These are phyloP conservation scores for Thalassiosira delicatula DNA, from an alignment of 352 stramenopile species.

Conservation along the genomic window DNA sequence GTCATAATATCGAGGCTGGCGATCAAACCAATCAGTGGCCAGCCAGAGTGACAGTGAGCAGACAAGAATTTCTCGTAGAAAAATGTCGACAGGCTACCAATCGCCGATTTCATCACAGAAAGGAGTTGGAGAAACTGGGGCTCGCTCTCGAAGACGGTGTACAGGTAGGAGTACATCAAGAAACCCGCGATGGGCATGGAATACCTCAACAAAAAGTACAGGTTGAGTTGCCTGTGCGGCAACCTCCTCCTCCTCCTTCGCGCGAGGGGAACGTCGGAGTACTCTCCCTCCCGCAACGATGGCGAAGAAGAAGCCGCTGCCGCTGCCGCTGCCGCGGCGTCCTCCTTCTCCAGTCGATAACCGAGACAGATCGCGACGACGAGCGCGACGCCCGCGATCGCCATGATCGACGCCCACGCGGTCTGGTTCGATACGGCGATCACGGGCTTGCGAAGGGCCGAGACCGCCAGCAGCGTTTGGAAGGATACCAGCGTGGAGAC, in stretches of 20 bases:
- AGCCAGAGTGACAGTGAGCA: not conserved
- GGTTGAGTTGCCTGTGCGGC: not conserved
- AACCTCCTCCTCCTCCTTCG: no score
- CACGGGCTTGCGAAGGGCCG: not conserved
- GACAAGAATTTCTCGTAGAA: not conserved
- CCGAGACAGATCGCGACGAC: not conserved
- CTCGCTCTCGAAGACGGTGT: not conserved
- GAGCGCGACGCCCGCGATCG: not conserved
- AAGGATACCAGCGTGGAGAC: not conserved
- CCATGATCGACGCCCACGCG: not conserved
- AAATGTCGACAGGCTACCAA: not conserved
- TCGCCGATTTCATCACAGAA: not conserved
- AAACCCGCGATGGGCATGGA: not conserved
- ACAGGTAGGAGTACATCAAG: not conserved
- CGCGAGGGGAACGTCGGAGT: no score
- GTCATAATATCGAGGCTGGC: not conserved
- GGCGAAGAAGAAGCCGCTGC: no score
- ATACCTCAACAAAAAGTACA: not conserved
- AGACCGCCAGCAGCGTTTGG: not conserved
- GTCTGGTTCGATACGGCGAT: not conserved
- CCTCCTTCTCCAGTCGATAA: not conserved
- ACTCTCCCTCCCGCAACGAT: no score
- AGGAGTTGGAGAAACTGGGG: not conserved
- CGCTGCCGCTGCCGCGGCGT: no score
- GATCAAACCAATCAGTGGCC: not conserved